Evolutionary conservation across 768 basidiomycete genomes (phyloP).

Genomic region (Tephrocybe sp.): DNA sequence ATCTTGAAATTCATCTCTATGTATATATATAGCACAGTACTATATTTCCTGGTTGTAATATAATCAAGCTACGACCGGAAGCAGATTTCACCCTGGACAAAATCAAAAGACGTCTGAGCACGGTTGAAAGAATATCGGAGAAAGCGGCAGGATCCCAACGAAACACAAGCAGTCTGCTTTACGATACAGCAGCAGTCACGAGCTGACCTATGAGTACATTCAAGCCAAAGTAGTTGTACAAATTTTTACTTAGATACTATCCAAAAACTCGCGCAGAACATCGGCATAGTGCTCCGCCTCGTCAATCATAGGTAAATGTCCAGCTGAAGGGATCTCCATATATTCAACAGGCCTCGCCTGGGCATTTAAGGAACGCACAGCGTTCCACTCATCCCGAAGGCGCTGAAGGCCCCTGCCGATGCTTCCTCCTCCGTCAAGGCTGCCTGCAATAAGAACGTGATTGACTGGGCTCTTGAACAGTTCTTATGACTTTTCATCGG

Average conservation of each 20-base stretch:
- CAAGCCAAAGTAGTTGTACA: too few relatives aligned
- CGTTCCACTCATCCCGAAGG: constrained; percentile 27
- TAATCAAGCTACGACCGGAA: too few relatives aligned
- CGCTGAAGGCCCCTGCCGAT: constrained; percentile 35
- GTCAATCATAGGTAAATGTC: constrained; percentile 55
- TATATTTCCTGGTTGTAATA: too few relatives aligned
- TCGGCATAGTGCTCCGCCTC: constrained; percentile 38
- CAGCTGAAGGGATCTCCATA: constrained; percentile 33
- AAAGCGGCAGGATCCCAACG: too few relatives aligned
- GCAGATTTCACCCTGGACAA: too few relatives aligned
- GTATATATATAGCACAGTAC: too few relatives aligned
- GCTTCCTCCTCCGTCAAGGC: constrained; percentile 45
- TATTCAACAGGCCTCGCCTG: constrained; percentile 24
- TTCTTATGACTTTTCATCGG: constrained; percentile 11
- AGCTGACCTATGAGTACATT: too few relatives aligned
- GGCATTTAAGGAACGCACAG: constrained; percentile 2
- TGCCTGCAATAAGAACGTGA: constrained; percentile 43
- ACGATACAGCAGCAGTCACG: too few relatives aligned
- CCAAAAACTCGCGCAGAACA: constrained; percentile 29
- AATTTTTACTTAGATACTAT: constrained; percentile 4
- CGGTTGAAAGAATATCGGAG: too few relatives aligned
- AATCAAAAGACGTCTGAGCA: too few relatives aligned
- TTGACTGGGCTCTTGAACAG: constrained; percentile 24
- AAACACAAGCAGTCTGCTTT: too few relatives aligned
- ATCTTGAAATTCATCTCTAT: too few relatives aligned